Percentiles rank a stretch among this genome's conserved stretches.
Conservation (phyloP, 768 basidiomycete genomes). For the Auriscalpium orientale region DNA sequence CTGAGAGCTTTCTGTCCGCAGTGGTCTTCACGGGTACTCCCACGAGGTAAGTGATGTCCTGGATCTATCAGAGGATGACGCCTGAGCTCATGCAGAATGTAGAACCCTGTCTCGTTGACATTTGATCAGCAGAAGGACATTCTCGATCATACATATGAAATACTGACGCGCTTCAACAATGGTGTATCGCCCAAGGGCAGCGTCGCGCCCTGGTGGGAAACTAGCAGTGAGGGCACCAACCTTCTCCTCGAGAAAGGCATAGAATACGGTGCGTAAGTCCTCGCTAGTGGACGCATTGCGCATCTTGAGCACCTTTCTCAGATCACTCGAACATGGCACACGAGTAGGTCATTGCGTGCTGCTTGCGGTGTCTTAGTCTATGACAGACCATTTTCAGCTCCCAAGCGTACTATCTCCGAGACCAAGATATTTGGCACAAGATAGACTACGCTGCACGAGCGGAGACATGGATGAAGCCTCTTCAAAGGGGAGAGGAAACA, state of each 20-base stretch:
- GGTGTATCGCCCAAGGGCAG: slow-evolving; percentile 52
- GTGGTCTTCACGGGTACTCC: slow-evolving; percentile 63
- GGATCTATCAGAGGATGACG: background rate
- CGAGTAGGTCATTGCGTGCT: slow-evolving; percentile 26
- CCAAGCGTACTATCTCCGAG: slow-evolving; percentile 61
- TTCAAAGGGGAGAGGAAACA: slow-evolving; percentile 54
- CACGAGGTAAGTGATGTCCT: slow-evolving; percentile 40
- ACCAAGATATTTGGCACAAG: slow-evolving; percentile 65
- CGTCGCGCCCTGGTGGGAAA: slow-evolving; percentile 80
- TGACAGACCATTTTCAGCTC: slow-evolving; percentile 30
- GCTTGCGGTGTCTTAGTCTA: background rate
- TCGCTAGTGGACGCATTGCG: too few species aligned
- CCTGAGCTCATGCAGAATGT: background rate
- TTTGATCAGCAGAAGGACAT: slow-evolving; percentile 66
- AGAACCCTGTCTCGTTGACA: slow-evolving; percentile 57
- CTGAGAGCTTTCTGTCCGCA: slow-evolving; percentile 15
- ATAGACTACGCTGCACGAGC: slow-evolving; percentile 57
- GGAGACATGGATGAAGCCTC: slow-evolving; percentile 67
- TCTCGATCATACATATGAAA: slow-evolving; percentile 53
- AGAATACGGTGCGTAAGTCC: slow-evolving; percentile 47
- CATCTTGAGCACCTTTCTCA: slow-evolving; percentile 9
- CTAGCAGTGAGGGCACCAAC: slow-evolving; percentile 55
- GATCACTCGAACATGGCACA: slow-evolving; percentile 56
- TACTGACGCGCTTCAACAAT: slow-evolving; percentile 61
- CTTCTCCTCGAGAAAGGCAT: slow-evolving; percentile 66